Evolutionary conservation across 169 alveolate species (phyloP).

Genomic region (Cryptosporidium andersoni): DNA sequence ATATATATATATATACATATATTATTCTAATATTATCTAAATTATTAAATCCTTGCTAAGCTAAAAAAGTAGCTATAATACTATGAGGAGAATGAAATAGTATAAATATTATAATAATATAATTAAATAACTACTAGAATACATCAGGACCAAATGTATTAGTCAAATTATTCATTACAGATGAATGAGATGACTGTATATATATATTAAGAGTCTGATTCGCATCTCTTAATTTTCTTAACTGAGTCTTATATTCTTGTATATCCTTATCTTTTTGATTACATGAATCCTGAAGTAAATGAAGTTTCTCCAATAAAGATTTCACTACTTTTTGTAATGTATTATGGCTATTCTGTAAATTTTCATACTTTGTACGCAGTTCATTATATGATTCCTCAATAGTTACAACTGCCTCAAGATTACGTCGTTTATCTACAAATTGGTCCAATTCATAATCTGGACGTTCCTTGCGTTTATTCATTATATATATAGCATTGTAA

Average conservation of each 20-base stretch:
- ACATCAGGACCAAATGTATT: conserved; percentile 70
- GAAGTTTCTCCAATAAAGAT: conserved; percentile 46
- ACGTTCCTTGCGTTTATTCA: conserved; percentile 66
- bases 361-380: conserved; percentile 21
- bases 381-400: conserved; percentile 2
- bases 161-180: conserved; percentile 60
- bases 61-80: neutral
- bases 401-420: neutral
- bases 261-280: conserved; percentile 49
- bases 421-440: conserved; percentile 41
- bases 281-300: conserved; percentile 32
- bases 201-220: conserved; percentile 62
- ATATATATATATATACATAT: too few species aligned
- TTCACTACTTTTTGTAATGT: conserved; percentile 66
- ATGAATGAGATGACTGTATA: conserved; percentile 68
- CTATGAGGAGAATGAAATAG: neutral
- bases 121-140: neutral
- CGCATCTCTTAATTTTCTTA: conserved; percentile 45
- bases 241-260: conserved; percentile 25
- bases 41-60: neutral
- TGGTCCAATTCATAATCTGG: conserved; percentile 19
- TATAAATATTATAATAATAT: neutral
- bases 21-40: too few species aligned
- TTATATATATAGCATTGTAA: neutral
- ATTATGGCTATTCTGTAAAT: conserved; percentile 42